These are phyloP conservation scores for Venturia oleaginea DNA, from an alignment of 2,329 filamentous ascomycete species.

Conservation along the genomic window DNA sequence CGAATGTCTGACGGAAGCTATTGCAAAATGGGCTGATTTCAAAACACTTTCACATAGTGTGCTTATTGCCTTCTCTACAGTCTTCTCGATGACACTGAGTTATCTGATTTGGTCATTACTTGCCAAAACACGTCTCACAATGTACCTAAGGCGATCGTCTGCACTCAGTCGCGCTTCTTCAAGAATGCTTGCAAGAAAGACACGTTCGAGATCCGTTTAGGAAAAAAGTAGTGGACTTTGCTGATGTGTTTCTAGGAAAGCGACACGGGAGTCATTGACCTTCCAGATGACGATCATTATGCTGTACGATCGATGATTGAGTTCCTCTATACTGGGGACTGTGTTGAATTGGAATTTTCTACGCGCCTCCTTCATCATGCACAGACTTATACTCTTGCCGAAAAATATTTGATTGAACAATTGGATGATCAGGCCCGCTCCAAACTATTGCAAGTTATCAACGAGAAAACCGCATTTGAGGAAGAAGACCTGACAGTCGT, in stretches of 20 bases:
- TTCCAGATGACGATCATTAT: background rate
- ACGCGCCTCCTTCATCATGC: background rate
- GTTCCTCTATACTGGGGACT: background rate
- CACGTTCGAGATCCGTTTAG: background rate
- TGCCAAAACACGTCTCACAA: background rate
- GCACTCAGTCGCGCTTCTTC: background rate
- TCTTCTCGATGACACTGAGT: background rate
- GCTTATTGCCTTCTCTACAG: background rate
- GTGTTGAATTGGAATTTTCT: background rate
- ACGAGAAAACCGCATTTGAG: too few relatives aligned
- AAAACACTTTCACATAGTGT: background rate
- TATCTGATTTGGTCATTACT: background rate
- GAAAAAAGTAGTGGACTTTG: too few relatives aligned
- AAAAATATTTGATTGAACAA: background rate
- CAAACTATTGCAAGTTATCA: background rate
- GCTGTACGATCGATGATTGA: background rate
- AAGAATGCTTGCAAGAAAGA: background rate
- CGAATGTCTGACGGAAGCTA: background rate
- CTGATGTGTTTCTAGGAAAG: background rate
- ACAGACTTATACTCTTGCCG: background rate
- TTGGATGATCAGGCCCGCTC: background rate
- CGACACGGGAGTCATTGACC: background rate
- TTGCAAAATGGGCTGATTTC: background rate
- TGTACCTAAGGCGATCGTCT: background rate
- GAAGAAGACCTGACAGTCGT: background rate